Conservation (phyloP, 495 filamentous ascomycete species). For the Trichoderma asperelloides region DNA sequence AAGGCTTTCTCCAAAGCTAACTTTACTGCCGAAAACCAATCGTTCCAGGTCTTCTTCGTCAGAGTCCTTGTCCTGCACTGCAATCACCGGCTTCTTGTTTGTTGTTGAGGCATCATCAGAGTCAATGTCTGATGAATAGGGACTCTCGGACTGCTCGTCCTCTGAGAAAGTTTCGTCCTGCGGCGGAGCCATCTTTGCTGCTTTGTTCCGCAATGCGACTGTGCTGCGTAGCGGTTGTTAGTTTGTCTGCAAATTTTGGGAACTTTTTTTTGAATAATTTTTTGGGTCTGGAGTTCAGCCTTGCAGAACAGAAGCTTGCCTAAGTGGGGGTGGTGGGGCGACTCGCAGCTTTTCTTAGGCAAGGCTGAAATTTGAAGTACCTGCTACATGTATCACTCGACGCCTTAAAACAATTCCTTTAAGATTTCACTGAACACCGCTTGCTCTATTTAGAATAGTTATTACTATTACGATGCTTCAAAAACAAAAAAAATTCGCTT, state of each 20-base stretch:
- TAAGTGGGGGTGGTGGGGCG: constrained; percentile 1
- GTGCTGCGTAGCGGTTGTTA: not conserved
- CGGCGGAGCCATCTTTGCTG: constrained; percentile 2
- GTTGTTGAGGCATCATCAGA: not conserved
- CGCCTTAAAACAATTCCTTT: not conserved
- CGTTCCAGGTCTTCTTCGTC: constrained; percentile 77
- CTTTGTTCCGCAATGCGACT: not conserved
- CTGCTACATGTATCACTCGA: not conserved
- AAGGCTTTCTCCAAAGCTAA: constrained; percentile 67
- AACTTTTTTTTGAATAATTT: constrained; percentile 6
- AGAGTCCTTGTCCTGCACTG: constrained; percentile 55
- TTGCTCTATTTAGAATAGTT: not conserved
- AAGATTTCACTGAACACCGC: not conserved
- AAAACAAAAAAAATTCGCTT: not conserved
- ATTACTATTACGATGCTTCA: not conserved
- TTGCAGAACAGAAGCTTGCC: constrained; percentile 2
- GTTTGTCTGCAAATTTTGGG: not conserved
- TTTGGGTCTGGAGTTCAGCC: constrained; percentile 10
- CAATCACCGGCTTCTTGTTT: not conserved
- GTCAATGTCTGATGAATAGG: constrained; percentile 3
- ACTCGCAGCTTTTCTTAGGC: not conserved
- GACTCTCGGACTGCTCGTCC: not conserved
- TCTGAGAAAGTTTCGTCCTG: not conserved
- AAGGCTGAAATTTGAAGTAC: not conserved
- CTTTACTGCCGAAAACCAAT: constrained; percentile 75